Evolutionary conservation across 305 asterid species (phyloP).

Genomic region (Solanum hybrid): DNA sequence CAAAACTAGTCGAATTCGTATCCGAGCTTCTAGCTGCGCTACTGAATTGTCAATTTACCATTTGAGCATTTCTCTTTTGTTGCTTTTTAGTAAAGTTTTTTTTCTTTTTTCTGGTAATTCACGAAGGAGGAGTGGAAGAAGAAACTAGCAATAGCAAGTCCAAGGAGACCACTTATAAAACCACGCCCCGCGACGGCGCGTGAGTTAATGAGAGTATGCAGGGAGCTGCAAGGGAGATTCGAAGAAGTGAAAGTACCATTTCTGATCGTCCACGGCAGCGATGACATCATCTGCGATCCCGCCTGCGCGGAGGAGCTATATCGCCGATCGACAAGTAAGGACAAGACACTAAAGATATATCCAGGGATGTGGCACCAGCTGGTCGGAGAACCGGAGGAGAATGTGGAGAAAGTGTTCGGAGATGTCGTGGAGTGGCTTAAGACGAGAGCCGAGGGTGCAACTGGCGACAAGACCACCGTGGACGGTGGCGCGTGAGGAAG

Average conservation of each 20-base stretch:
- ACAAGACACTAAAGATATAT: constrained; percentile 58
- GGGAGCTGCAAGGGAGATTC: constrained; percentile 65
- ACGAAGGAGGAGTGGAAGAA: constrained; percentile 83
- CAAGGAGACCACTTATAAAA: constrained; percentile 44
- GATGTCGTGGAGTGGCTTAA: constrained; percentile 72
- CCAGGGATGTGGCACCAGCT: constrained; percentile 91
- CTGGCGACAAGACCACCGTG: not conserved
- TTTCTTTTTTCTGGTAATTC: not conserved
- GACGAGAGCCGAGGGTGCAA: constrained; percentile 36
- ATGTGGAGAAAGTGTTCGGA: constrained; percentile 71
- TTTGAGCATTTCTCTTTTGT: not conserved
- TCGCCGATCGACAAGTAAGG: constrained; percentile 53
- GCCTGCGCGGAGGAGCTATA: constrained; percentile 63
- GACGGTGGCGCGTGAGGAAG: constrained; percentile 3
- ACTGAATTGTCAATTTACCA: not conserved
- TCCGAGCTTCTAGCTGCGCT: not conserved
- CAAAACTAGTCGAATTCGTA: not conserved
- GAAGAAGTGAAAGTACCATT: constrained; percentile 51
- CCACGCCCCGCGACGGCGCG: constrained; percentile 95
- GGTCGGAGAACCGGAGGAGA: constrained; percentile 72
- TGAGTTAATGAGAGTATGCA: constrained; percentile 61
- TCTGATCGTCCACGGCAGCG: constrained; percentile 77
- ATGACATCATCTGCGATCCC: constrained; percentile 70
- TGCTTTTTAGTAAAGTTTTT: not conserved
- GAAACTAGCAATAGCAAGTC: constrained; percentile 71